These are phyloP conservation scores for Cucurbitaria berberidis DNA, from an alignment of 2,329 filamentous ascomycete genomes.

Conservation along the genomic window DNA sequence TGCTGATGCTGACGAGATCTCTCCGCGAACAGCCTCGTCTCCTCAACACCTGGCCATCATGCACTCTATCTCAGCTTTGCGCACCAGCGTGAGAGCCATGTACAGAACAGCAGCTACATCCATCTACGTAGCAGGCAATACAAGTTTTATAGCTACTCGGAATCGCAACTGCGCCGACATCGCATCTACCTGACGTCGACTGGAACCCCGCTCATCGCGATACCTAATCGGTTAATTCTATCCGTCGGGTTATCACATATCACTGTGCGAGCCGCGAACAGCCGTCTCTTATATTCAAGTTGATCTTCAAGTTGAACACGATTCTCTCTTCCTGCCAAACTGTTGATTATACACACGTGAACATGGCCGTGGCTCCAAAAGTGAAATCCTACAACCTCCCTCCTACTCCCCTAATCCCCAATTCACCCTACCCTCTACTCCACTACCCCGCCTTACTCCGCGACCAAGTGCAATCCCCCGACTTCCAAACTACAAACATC, in stretches of 20 bases:
- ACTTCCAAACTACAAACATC: constrained; percentile 39
- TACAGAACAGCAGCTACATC: background rate
- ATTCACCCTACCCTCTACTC: constrained; percentile 55
- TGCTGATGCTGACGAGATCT: background rate
- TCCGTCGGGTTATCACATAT: background rate
- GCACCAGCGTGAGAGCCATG: too few relatives aligned
- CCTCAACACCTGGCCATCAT: background rate
- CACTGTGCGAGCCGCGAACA: background rate
- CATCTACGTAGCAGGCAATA: background rate
- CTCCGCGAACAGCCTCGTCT: background rate
- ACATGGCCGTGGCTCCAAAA: constrained; percentile 17
- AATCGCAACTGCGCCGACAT: background rate
- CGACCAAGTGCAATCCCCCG: constrained; percentile 26
- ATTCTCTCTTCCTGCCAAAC: too few relatives aligned
- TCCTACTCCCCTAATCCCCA: constrained; percentile 49
- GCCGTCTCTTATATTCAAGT: background rate
- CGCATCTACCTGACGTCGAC: constrained; percentile 11
- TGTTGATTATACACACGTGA: too few relatives aligned
- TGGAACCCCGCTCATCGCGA: constrained; percentile 1
- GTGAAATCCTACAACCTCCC: constrained; percentile 30
- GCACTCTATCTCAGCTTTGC: too few relatives aligned
- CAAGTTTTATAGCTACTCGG: background rate
- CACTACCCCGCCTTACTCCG: constrained; percentile 58
- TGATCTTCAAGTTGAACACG: too few relatives aligned
- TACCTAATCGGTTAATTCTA: constrained; percentile 7